Evolutionary conservation across 2,329 filamentous ascomycete species (phyloP), one percentile per base, ranked within the genome.

Genomic region (Rhynchosporium secalis): DNA sequence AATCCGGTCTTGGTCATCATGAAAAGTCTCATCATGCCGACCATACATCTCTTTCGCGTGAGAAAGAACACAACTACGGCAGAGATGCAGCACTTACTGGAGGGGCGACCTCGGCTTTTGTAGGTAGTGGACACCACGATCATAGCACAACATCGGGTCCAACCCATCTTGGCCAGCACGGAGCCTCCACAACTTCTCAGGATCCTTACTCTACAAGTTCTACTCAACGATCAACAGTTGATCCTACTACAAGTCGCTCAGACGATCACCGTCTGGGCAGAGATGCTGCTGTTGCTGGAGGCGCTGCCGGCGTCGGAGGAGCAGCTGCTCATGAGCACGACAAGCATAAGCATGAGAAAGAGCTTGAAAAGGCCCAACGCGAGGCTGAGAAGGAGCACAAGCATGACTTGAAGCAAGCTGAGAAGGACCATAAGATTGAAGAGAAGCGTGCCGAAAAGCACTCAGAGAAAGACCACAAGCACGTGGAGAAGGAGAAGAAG

Each of bases 171-270:
- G 38, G 9, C 38, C 54, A 56, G 12, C 57, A 59, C 13, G 47
- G 46, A 8, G 6, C 36, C 31, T 59, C 57, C 15, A 45, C 45
- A 26, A 29, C 36, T 47, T 20, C 46, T 12, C 36, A 41, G 26
- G 36, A 47, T 15, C 36, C 46, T 20, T 51, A 59, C 5, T 29
- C 57, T 20, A 20, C 12, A 20, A 51, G n/a, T 54, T 60, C 43
- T 31, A 51, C 47, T 33, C 45, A 56, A 28, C 58, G 15, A 31
- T 52, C 52, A 13, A 56, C 48, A 8, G 51, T 41, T 4, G 76
- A 78, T 58, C 75, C 76, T 29, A 66, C 71, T 40, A 71, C 75
- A 26, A 75, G 77, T 60, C 58, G 31, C 43, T 61, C 61, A 4
- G 62, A 62, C 40, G 65, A 64, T 12, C 62, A 66, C 43, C 61